phyloP scores from a whole-genome alignment of 2,329 filamentous ascomycete species.

The Aphanoascus verrucosus region DNA sequence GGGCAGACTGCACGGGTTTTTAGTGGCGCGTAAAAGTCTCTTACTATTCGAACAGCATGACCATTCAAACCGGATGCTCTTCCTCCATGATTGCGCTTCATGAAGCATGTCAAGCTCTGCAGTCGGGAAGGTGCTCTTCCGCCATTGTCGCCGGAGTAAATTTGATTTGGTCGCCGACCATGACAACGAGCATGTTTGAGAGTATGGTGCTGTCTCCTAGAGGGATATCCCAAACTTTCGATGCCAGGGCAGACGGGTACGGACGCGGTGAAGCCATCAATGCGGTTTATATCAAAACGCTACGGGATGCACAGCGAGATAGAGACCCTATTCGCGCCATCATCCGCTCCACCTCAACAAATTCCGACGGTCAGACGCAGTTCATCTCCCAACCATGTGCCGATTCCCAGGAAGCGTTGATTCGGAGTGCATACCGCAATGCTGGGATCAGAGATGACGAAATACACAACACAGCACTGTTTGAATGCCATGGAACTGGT shows the following conservation, averaged over 20 bases:
- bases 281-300: slow-evolving; percentile 25
- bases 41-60: slow-evolving; percentile 14
- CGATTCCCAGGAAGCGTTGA: slow-evolving; percentile 22
- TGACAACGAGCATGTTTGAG: slow-evolving; percentile 20
- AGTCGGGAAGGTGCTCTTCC: slow-evolving; percentile 17
- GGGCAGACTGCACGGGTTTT: not conserved
- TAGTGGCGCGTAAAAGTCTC: not conserved
- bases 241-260: slow-evolving; percentile 27
- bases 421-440: slow-evolving; percentile 23
- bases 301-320: slow-evolving; percentile 25
- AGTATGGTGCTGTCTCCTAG: slow-evolving; percentile 30
- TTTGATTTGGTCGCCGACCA: not conserved
- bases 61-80: slow-evolving; percentile 25
- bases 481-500: slow-evolving; percentile 12
- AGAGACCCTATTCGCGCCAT: slow-evolving; percentile 28
- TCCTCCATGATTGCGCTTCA: slow-evolving; percentile 21
- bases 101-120: slow-evolving; percentile 18
- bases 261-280: slow-evolving; percentile 28
- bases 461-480: not conserved
- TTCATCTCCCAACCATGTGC: slow-evolving; percentile 19
- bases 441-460: slow-evolving; percentile 19
- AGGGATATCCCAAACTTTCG: slow-evolving; percentile 26
- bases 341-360: slow-evolving; percentile 24
- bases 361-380: slow-evolving; percentile 23
- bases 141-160: slow-evolving; percentile 8